Evolutionary conservation across 2,329 filamentous ascomycete genomes (phyloP).

Genomic region (Scytalidium lignicola): DNA sequence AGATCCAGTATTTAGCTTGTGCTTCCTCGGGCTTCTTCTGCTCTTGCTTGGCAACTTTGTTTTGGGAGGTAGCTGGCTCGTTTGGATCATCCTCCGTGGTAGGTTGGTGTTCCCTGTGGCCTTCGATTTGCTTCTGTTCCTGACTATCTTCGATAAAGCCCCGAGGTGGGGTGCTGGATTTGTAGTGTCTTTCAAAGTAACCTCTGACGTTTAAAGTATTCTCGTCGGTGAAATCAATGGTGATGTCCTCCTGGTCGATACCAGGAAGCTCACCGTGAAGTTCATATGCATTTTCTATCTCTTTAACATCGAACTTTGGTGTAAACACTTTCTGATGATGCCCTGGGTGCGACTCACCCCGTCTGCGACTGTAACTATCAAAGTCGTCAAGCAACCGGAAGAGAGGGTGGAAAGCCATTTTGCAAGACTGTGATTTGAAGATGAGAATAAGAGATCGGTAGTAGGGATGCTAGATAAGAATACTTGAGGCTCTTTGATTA

Average conservation of each 20-base stretch:
- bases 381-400: constrained; percentile 59
- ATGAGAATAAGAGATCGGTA: too few species aligned
- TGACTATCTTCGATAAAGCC: constrained; percentile 37
- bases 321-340: constrained; percentile 42
- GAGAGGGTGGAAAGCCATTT: constrained; percentile 53
- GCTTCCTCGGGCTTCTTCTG: constrained; percentile 30
- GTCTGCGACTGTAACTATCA: constrained; percentile 41
- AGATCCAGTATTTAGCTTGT: constrained; percentile 57
- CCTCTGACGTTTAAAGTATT: constrained; percentile 69
- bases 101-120: constrained; percentile 37
- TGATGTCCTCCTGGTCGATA: constrained; percentile 63
- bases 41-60: constrained; percentile 27
- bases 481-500: too few species aligned
- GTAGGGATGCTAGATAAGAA: too few species aligned
- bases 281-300: constrained; percentile 63
- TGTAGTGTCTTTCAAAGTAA: constrained; percentile 38
- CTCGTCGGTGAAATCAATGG: constrained; percentile 71
- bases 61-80: constrained; percentile 9
- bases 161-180: constrained; percentile 37
- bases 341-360: not conserved
- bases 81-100: constrained; percentile 25
- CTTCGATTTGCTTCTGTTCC: constrained; percentile 39
- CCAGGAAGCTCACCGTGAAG: constrained; percentile 76
- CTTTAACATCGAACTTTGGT: constrained; percentile 72
- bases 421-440: constrained; percentile 19